Evolutionary conservation across 169 alveolate species (phyloP), one percentile per base, ranked within the genome.

Genomic region (Plasmodium cynomolgi): DNA sequence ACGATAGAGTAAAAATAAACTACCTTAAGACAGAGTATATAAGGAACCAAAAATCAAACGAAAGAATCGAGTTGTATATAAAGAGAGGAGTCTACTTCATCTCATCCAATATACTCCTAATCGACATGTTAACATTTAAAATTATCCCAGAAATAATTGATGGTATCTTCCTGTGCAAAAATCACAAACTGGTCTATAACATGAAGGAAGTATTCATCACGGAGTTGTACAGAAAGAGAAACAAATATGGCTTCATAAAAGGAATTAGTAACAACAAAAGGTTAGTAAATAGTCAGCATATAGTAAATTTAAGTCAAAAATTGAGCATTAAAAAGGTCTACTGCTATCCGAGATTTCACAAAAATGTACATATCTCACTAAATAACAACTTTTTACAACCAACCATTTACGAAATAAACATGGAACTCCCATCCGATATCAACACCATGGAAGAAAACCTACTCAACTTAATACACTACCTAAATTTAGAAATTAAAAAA

Each of bases 131-230:
- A 91, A 91, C 95, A 47, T 91, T 81, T 83, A 91, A 91, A 91
- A 82, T 91, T 44, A 91, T 91, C 15, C 95, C 95, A 9, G 95
- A 91, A 91, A 82, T 91, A 47, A 91, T 91, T 37, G 95, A 91
- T 82, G 95, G 95, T 0, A 91, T 91, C 20, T 91, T 91, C 56
- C 82, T 91, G 31, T 91, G 95, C 58, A 81, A 83, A 72, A 91
- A 73, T 34, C 95, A 91, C 13, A 91, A 74, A 47, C 92, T 91
- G 17, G 72, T 91, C 5, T 91, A 81, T 50, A 91, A 54, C 75
- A 82, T 31, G 62, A 91, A 91, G 56, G 95, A 91, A 26, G 33
- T 81, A 26, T 91, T 91, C 62, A 91, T 91, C 26, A 91, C 83
- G 29, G 95, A 91, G 23, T 47, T 91, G 13, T 91, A 71, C 75